Evolutionary conservation across 2,329 filamentous ascomycete genomes (phyloP), one percentile per base, ranked within the genome.

Genomic region (Pseudogymnoascus sp.): DNA sequence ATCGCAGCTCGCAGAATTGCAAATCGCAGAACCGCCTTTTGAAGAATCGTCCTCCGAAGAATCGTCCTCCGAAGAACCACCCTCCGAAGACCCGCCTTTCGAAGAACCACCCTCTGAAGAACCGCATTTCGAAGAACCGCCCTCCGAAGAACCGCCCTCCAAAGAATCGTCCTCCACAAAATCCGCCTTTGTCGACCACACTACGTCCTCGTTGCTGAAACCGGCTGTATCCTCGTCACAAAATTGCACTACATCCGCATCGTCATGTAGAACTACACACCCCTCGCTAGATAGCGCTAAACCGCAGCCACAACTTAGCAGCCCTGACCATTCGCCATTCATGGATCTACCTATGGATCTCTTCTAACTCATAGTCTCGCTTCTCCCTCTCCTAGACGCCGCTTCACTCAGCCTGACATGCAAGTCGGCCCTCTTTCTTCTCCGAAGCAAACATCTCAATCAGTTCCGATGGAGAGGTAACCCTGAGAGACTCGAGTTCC

Each of bases 51-150:
- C 31, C 31, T 34, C 11, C 31, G 8, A 10, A 34, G 31, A 34
- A 34, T 11, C 8, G 31, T 11, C 11, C 7, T 34, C 7, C 8
- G 31, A 12, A 34, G 31, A 21, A 21, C 21, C 21, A 21, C 21
- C 21, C 21, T 21, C 21, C 21, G 21, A 21, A 21, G 21, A 21
- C 21, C 31, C 31, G 11, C 31, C 31, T 3, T 34, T 14, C 5
- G 85, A 83, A 6, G 12, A 39, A 39, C 36, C 14, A 7, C 14
- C 14, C 14, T n/a, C 4, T 6, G 4, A 11, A 39, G 36, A 39
- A 14, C 12, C 36, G 12, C 7, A n/a, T n/a, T n/a, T 26, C 10
- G 11, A 7, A 37, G 36, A 37, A 14, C 12, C 36, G 12, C 7
- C 8, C 8, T 34, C 5, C 5, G 26, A 4, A 29, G 34, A 36